Evolutionary conservation across 179 eudicot genomes (phyloP).

Genomic region (Silene vulgaris): DNA sequence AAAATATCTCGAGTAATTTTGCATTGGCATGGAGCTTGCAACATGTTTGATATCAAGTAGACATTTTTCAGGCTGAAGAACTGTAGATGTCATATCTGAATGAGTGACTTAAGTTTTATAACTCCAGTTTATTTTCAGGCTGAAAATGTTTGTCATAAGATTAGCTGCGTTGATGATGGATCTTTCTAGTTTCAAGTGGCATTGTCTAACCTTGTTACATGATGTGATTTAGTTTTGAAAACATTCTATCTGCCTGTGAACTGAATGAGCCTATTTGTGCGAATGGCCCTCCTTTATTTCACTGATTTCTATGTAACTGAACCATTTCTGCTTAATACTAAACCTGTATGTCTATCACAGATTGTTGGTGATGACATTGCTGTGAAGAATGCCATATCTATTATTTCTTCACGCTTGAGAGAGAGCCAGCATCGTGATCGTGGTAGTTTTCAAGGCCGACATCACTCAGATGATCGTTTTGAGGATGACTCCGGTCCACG

Average conservation of each 20-base stretch:
- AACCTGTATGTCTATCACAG: constrained; percentile 27
- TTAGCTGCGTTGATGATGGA: not conserved
- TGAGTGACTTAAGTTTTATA: not conserved
- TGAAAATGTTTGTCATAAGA: not conserved
- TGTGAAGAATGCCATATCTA: constrained; percentile 74
- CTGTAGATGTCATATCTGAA: not conserved
- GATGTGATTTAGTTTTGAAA: not conserved
- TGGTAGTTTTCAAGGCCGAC: constrained; percentile 50
- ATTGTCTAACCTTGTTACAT: constrained; percentile 1
- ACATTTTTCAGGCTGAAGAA: not conserved
- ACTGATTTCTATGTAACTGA: not conserved
- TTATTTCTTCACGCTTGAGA: constrained; percentile 77
- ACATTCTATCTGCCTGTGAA: not conserved
- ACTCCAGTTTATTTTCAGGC: not conserved
- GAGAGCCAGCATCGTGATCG: constrained; percentile 99
- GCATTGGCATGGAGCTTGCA: not conserved
- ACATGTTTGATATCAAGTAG: not conserved
- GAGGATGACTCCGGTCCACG: constrained; percentile 70
- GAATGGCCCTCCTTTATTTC: not conserved
- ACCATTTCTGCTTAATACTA: constrained; percentile 17
- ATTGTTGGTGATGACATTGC: constrained; percentile 70
- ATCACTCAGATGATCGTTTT: constrained; percentile 68
- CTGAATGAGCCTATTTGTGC: not conserved
- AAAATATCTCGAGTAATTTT: not conserved
- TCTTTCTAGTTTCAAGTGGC: not conserved